phyloP scores from a whole-genome alignment of 176 grass and related monocot genomes.

The Aechmea fasciata region DNA sequence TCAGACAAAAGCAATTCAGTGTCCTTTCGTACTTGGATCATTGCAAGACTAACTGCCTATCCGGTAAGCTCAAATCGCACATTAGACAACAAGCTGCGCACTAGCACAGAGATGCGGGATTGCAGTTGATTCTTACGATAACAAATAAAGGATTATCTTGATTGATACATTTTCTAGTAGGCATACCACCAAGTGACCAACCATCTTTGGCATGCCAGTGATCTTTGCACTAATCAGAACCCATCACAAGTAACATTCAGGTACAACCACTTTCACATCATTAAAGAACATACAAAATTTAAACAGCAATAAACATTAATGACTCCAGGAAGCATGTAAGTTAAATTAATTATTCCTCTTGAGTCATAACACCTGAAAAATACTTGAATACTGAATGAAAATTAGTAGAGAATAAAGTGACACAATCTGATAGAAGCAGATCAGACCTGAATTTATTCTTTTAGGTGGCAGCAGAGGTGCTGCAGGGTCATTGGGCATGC shows the following conservation, averaged over 20 bases:
- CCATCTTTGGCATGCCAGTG: not conserved
- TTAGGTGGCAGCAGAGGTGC: constrained; percentile 84
- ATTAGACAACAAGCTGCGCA: not conserved
- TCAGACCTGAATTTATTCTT: constrained; percentile 60
- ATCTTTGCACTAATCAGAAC: not conserved
- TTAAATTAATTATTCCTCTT: not conserved
- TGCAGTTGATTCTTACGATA: not conserved
- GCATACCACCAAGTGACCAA: not conserved
- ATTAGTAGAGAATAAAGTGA: not conserved
- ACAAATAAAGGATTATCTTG: not conserved
- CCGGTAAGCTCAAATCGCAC: not conserved
- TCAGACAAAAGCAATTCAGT: not conserved
- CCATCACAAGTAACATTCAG: not conserved
- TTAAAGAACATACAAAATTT: not conserved
- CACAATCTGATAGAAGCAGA: not conserved
- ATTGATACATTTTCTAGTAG: not conserved
- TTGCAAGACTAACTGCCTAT: not conserved
- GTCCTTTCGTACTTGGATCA: not conserved
- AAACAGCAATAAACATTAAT: not conserved
- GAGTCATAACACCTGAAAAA: not conserved
- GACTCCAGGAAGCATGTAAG: not conserved
- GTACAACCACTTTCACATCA: not conserved
- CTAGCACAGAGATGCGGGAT: not conserved
- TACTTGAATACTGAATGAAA: not conserved
- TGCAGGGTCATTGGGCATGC: constrained; percentile 68